phyloP scores from a whole-genome alignment of 345 rosid species.

The Syzygium grande region DNA sequence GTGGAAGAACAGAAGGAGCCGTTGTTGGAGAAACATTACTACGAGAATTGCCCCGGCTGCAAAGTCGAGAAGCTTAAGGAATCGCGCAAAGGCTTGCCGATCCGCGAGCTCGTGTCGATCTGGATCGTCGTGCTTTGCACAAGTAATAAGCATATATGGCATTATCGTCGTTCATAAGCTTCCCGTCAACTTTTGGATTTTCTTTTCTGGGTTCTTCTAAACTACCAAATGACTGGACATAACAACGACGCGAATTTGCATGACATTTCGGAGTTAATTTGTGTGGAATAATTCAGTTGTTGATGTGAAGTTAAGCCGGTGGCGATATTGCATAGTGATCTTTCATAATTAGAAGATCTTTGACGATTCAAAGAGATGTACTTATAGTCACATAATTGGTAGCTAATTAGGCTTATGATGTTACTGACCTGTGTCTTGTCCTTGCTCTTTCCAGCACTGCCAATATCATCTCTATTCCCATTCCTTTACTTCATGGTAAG shows the following conservation, averaged over 20 bases:
- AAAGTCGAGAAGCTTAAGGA: constrained; percentile 56
- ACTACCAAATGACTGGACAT: neutral
- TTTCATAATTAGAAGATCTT: neutral
- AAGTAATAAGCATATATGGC: constrained; percentile 13
- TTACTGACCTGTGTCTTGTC: neutral
- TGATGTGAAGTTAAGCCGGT: neutral
- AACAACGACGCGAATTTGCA: neutral
- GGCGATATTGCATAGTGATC: neutral
- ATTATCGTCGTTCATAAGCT: neutral
- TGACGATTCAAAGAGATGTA: neutral
- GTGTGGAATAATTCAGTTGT: neutral
- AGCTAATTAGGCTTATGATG: neutral
- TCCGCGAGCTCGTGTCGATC: constrained; percentile 41
- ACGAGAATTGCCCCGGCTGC: constrained; percentile 81
- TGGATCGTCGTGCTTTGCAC: constrained; percentile 77
- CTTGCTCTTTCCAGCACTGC: constrained; percentile 59
- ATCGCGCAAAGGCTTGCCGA: constrained; percentile 46
- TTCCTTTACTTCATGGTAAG: constrained; percentile 93
- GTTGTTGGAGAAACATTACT: constrained; percentile 41
- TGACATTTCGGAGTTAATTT: neutral
- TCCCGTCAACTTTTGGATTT: neutral
- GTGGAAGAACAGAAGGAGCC: constrained; percentile 16
- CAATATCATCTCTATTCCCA: constrained; percentile 83
- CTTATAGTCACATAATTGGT: neutral
- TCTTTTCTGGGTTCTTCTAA: neutral